phyloP scores from a whole-genome alignment of 78 protist genomes.

The Ministeria vibrans region DNA sequence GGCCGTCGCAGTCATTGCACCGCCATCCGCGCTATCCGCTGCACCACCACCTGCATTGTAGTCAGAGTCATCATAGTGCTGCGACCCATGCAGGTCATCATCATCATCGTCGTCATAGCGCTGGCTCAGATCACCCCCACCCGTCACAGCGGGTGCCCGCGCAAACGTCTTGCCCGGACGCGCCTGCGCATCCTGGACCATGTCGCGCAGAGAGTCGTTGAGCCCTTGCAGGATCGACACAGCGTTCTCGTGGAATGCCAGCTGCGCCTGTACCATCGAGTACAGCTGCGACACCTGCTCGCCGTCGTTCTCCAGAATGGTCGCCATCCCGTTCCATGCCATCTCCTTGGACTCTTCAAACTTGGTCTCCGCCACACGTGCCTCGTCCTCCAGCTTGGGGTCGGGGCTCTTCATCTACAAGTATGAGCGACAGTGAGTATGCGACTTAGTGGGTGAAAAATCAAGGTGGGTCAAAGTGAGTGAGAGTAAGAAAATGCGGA shows the following conservation, averaged over 20 bases:
- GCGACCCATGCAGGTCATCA: neutral
- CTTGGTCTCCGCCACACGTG: conserved; percentile 1
- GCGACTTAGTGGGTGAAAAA: too few relatives aligned
- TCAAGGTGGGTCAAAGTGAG: too few relatives aligned
- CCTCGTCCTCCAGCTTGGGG: conserved; percentile 7
- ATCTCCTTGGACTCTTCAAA: conserved; percentile 8
- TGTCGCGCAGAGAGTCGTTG: neutral
- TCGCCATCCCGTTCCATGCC: conserved; percentile 1
- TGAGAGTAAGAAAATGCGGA: too few relatives aligned
- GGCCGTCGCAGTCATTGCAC: neutral
- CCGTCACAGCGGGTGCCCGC: neutral
- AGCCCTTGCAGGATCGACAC: neutral
- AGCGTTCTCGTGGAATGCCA: neutral
- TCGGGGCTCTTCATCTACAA: neutral
- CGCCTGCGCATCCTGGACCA: neutral
- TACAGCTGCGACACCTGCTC: conserved; percentile 10
- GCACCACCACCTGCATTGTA: neutral
- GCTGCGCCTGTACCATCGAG: neutral
- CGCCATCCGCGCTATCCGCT: neutral
- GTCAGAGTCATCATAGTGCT: neutral
- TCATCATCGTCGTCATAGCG: neutral
- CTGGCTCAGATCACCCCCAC: neutral
- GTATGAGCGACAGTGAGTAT: too few relatives aligned
- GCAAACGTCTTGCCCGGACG: neutral
- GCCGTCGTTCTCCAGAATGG: neutral